phyloP scores from a whole-genome alignment of 2,329 filamentous ascomycete species.

The Exophiala calicioides region DNA sequence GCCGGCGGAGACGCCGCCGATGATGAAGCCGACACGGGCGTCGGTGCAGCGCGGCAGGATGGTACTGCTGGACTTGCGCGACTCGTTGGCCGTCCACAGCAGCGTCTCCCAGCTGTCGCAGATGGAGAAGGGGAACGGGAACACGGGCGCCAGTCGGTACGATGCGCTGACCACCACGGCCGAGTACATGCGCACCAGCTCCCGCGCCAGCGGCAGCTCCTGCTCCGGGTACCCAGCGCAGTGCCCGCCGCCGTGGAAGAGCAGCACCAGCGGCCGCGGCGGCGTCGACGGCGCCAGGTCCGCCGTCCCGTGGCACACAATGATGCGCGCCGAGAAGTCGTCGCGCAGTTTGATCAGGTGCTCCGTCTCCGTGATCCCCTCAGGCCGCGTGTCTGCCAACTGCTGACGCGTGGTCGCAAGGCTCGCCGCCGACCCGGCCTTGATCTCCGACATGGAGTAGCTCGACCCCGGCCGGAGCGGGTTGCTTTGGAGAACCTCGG shows the following conservation, averaged over 20 bases:
- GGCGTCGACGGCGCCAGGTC: conserved; percentile 2
- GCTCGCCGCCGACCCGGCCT: conserved; percentile 7
- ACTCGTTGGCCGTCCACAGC: conserved; percentile 41
- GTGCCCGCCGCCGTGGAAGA: conserved; percentile 35
- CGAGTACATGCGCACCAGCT: conserved; percentile 25
- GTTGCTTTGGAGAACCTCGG: conserved; percentile 7
- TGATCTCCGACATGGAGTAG: conserved; percentile 17
- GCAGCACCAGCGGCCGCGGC: conserved; percentile 27
- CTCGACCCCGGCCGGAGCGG: conserved; percentile 11
- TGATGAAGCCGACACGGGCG: conserved; percentile 48
- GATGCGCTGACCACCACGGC: conserved; percentile 32
- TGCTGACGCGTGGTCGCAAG: conserved; percentile 2
- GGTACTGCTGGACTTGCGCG: conserved; percentile 25
- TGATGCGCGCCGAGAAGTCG: conserved; percentile 14
- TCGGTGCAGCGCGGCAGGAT: conserved; percentile 44
- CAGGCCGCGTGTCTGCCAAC: conserved; percentile 12
- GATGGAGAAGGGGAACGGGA: conserved; percentile 48
- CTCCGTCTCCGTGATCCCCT: conserved; percentile 19
- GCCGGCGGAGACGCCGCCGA: conserved; percentile 53
- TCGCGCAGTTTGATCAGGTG: conserved; percentile 18
- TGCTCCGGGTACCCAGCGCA: conserved; percentile 29
- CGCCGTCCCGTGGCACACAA: conserved; percentile 16
- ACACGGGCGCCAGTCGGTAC: conserved; percentile 47
- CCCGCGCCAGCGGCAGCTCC: conserved; percentile 26
- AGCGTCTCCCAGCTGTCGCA: conserved; percentile 51